A percentile compares a stretch with the other conserved stretches of the same genome.
phyloP scores from a whole-genome alignment of 768 basidiomycete genomes.

The Macrolepiota dolichaula region DNA sequence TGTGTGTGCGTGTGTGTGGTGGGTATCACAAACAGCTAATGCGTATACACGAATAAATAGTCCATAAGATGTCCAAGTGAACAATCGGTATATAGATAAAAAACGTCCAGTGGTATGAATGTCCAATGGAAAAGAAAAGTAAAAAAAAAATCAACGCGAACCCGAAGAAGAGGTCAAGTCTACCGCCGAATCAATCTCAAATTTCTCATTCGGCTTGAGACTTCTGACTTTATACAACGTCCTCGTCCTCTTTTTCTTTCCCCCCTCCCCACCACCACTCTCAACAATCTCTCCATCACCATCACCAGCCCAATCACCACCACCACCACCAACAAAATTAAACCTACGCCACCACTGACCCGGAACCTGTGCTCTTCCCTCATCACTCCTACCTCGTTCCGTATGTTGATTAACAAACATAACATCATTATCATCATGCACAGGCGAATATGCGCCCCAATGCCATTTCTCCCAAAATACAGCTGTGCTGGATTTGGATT shows the following conservation, averaged over 20 bases:
- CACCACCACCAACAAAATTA: background rate
- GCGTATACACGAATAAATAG: background rate
- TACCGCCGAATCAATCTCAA: constrained; percentile 6
- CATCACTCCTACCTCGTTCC: background rate
- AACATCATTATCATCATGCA: background rate
- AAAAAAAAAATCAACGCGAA: background rate
- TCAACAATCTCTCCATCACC: too few relatives aligned
- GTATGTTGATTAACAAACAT: background rate
- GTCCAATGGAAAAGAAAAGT: background rate
- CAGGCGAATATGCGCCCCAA: background rate
- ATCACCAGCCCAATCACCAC: background rate
- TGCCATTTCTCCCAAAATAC: constrained; percentile 4
- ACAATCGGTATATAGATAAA: background rate
- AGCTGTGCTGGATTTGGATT: background rate
- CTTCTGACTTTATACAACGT: constrained; percentile 5
- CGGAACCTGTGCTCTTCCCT: background rate
- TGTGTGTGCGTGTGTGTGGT: too few relatives aligned
- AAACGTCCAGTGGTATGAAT: too few relatives aligned
- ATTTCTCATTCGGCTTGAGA: background rate
- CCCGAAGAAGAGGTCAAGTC: background rate
- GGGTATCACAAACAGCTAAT: too few relatives aligned
- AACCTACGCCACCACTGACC: background rate
- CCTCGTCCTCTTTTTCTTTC: background rate
- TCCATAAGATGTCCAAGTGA: background rate
- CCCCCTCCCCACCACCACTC: background rate